Percentiles rank a stretch among this genome's conserved stretches.
phyloP scores from a whole-genome alignment of 371 early-diverging fungal genomes.

The Blastocladiella emersonii region DNA sequence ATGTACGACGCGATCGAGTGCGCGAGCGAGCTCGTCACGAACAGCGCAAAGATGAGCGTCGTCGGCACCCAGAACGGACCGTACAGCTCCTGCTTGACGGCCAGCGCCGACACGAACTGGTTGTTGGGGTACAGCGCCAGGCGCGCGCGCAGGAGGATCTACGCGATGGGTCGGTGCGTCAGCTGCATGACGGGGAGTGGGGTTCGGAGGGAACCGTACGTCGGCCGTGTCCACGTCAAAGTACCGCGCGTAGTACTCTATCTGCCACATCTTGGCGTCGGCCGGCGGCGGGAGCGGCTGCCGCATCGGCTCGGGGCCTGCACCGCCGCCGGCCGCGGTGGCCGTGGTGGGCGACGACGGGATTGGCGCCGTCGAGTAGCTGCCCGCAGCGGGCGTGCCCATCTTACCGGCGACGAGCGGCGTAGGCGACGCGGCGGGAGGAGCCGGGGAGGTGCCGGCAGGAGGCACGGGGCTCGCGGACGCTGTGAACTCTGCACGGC shows the following conservation, averaged over 20 bases:
- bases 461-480: too few relatives aligned
- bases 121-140: slow-evolving; percentile 23
- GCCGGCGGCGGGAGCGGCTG: neutral
- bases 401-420: too few relatives aligned
- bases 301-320: too few relatives aligned
- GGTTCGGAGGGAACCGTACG: slow-evolving; percentile 19
- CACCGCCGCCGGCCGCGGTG: too few relatives aligned
- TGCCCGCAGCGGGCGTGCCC: too few relatives aligned
- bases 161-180: neutral
- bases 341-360: too few relatives aligned
- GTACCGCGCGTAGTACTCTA: slow-evolving; percentile 74
- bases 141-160: slow-evolving; percentile 22
- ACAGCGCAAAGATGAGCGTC: slow-evolving; percentile 77
- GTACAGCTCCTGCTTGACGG: slow-evolving; percentile 57
- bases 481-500: too few relatives aligned
- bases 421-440: too few relatives aligned
- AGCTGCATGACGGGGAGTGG: too few relatives aligned
- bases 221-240: slow-evolving; percentile 82
- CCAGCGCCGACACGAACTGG: slow-evolving; percentile 26
- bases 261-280: slow-evolving; percentile 40
- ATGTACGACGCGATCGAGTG: slow-evolving; percentile 63
- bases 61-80: slow-evolving; percentile 94
- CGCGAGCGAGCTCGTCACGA: slow-evolving; percentile 77
- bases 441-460: too few relatives aligned
- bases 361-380: too few relatives aligned